These are phyloP conservation scores for Magnusiomyces tetraspermus DNA, from an alignment of 1,139 yeast genomes.

Conservation along the genomic window DNA sequence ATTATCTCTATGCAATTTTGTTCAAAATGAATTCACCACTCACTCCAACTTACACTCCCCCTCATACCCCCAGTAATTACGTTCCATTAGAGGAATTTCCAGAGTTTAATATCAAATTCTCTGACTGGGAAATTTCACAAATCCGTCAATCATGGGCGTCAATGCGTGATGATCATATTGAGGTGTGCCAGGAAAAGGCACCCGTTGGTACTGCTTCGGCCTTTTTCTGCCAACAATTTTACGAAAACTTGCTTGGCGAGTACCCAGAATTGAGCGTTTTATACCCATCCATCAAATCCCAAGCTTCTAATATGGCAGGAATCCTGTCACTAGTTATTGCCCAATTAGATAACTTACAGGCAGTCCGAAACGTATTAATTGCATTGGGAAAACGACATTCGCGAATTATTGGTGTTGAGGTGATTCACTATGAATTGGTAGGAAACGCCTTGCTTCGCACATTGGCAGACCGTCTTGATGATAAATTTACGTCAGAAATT, in stretches of 20 bases:
- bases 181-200: slow-evolving; percentile 21
- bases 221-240: slow-evolving; percentile 43
- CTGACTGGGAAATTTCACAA: slow-evolving; percentile 20
- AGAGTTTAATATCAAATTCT: slow-evolving; percentile 21
- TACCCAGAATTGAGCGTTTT: slow-evolving; percentile 45
- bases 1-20: too few species aligned
- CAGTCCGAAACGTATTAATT: slow-evolving; percentile 50
- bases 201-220: slow-evolving; percentile 26
- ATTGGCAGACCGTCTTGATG: slow-evolving; percentile 56
- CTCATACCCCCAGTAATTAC: slow-evolving; percentile 6
- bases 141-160: slow-evolving; percentile 22
- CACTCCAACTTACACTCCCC: too few species aligned
- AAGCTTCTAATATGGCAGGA: slow-evolving; percentile 74
- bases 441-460: slow-evolving; percentile 72
- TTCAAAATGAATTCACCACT: too few species aligned
- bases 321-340: slow-evolving; percentile 56
- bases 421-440: slow-evolving; percentile 64
- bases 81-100: slow-evolving; percentile 18
- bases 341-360: slow-evolving; percentile 36
- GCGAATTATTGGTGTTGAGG: slow-evolving; percentile 64
- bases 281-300: slow-evolving; percentile 59
- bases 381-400: slow-evolving; percentile 68
- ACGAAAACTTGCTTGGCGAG: slow-evolving; percentile 48
- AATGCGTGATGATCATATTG: slow-evolving; percentile 24
- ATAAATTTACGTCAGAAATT: slow-evolving; percentile 40